Percentiles rank a stretch among this genome's conserved stretches.
Conservation (phyloP, 371 early-diverging fungal species). For the Mucor saturninus region DNA sequence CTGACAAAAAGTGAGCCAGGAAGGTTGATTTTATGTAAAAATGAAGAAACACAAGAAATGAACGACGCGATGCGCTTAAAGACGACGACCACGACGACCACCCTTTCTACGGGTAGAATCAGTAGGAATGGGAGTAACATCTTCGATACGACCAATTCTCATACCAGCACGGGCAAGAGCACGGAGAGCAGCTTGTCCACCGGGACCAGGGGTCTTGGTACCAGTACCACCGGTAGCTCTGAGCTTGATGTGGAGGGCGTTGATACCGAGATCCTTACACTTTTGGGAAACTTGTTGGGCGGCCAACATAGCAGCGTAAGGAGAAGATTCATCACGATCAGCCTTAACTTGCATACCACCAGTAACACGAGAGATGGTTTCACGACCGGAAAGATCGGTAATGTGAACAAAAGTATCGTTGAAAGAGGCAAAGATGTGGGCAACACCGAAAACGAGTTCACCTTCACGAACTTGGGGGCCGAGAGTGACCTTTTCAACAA, state of each 20-base stretch:
- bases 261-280: constrained; percentile 99
- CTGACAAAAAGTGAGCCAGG: background rate
- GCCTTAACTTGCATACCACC: constrained; percentile 99
- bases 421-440: constrained; percentile 99
- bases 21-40: constrained; percentile 6
- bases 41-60: background rate
- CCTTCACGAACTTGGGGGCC: constrained; percentile 98
- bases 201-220: constrained; percentile 99
- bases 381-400: constrained; percentile 99
- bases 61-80: constrained; percentile 63
- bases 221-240: constrained; percentile 99
- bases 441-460: constrained; percentile 99
- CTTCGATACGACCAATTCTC: constrained; percentile 99
- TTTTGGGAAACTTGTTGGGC: constrained; percentile 99
- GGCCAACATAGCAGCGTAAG: constrained; percentile 99
- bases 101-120: constrained; percentile 99
- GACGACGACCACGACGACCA: constrained; percentile 99
- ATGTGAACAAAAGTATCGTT: constrained; percentile 99
- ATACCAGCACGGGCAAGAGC: constrained; percentile 99
- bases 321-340: constrained; percentile 99
- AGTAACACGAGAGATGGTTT: constrained; percentile 99
- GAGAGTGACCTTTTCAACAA: constrained; percentile 90
- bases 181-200: constrained; percentile 99
- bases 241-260: constrained; percentile 99
- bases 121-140: constrained; percentile 99